Percentiles rank a stretch among this genome's conserved stretches.
Evolutionary conservation across 352 stramenopile genomes (phyloP).

Genomic region (Plasmopara muralis): DNA sequence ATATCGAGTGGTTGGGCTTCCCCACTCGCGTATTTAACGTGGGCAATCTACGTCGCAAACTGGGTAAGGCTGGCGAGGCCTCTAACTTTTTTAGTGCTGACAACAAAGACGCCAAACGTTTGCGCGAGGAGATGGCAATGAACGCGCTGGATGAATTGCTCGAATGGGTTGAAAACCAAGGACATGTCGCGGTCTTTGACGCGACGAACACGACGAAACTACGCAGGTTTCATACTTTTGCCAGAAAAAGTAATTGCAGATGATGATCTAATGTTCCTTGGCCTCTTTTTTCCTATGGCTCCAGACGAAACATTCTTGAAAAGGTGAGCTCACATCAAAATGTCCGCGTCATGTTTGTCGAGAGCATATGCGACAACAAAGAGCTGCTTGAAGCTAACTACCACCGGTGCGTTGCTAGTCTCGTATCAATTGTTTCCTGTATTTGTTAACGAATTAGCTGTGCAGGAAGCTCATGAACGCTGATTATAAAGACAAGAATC

Average conservation of each 20-base stretch:
- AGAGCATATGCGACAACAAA: constrained; percentile 92
- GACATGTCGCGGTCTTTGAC: constrained; percentile 93
- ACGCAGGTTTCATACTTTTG: constrained; percentile 25
- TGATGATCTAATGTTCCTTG: constrained; percentile 1
- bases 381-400: constrained; percentile 91
- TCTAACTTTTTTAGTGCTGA: constrained; percentile 89
- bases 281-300: constrained; percentile 1
- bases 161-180: constrained; percentile 85
- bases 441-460: too few species aligned
- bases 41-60: constrained; percentile 86
- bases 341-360: constrained; percentile 90
- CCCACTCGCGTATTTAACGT: constrained; percentile 94
- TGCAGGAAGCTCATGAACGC: constrained; percentile 73
- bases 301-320: constrained; percentile 50
- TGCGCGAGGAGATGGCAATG: constrained; percentile 88
- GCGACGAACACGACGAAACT: constrained; percentile 92
- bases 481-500: constrained; percentile 85
- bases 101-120: constrained; percentile 72
- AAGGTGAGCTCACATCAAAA: constrained; percentile 57
- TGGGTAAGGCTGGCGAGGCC: constrained; percentile 61
- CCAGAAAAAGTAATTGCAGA: not conserved
- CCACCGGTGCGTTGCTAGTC: constrained; percentile 40
- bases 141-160: constrained; percentile 84
- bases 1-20: constrained; percentile 90
- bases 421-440: not conserved